Evolutionary conservation across 805 yeast species (phyloP).

Genomic region (Candida sanyiensis): DNA sequence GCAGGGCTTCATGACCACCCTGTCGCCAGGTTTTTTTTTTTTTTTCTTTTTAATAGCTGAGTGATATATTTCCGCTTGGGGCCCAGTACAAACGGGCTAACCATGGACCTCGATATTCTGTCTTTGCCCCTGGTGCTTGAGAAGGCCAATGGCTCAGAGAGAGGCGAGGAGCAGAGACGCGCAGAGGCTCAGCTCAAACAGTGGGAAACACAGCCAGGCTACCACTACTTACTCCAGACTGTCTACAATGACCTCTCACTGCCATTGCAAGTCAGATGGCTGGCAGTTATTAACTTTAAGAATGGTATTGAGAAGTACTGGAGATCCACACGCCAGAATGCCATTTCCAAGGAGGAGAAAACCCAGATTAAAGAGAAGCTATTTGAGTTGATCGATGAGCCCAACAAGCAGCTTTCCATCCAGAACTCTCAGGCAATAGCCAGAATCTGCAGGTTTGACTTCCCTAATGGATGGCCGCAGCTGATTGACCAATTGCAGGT

Average conservation of each 20-base stretch:
- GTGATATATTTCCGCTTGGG: too few relatives aligned
- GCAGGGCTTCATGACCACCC: too few relatives aligned
- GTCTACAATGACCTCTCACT: slow-evolving; percentile 54
- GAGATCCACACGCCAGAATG: slow-evolving; percentile 59
- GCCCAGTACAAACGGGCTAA: too few relatives aligned
- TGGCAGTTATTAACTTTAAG: slow-evolving; percentile 81
- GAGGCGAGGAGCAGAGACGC: slow-evolving; percentile 45
- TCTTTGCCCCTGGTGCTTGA: slow-evolving; percentile 31
- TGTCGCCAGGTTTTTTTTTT: too few relatives aligned
- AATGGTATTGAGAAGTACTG: slow-evolving; percentile 83
- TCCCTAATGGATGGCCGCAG: slow-evolving; percentile 81
- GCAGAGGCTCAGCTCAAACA: slow-evolving; percentile 66
- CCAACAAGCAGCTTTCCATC: slow-evolving; percentile 64
- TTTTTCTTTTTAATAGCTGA: too few relatives aligned
- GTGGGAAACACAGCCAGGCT: slow-evolving; percentile 66
- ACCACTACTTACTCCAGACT: slow-evolving; percentile 49
- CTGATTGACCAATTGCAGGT: slow-evolving; percentile 60
- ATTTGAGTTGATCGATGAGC: slow-evolving; percentile 58
- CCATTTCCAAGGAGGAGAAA: slow-evolving; percentile 65
- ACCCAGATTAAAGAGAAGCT: slow-evolving; percentile 49
- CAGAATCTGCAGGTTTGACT: slow-evolving; percentile 74
- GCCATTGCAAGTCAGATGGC: slow-evolving; percentile 72
- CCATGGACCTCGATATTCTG: slow-evolving; percentile 15
- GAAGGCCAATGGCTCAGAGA: slow-evolving; percentile 45
- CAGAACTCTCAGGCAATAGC: slow-evolving; percentile 86